Conservation (phyloP, 805 yeast species). For the Nakazawaea ishiwadae region DNA sequence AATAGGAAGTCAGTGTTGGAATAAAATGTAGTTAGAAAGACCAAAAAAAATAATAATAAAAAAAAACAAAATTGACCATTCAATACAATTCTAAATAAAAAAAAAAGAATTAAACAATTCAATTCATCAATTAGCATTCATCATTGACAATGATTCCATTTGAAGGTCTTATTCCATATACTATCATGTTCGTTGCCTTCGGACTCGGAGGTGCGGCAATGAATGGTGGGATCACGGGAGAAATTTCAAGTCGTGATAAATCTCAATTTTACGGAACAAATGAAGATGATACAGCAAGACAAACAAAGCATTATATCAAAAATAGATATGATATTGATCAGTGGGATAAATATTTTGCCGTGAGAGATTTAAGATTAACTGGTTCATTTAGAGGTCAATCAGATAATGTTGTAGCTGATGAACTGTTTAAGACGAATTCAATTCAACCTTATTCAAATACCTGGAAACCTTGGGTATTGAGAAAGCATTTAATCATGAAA, state of each 20-base stretch:
- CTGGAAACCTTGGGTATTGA: slow-evolving; percentile 31
- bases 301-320: slow-evolving; percentile 45
- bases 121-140: too few species aligned
- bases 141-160: slow-evolving; percentile 61
- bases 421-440: slow-evolving; percentile 69
- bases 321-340: slow-evolving; percentile 50
- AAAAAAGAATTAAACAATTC: background rate
- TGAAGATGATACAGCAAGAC: slow-evolving; percentile 35
- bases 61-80: too few species aligned
- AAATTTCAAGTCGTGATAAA: slow-evolving; percentile 15
- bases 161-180: slow-evolving; percentile 63
- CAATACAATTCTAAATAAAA: too few species aligned
- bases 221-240: slow-evolving; percentile 26
- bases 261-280: slow-evolving; percentile 27
- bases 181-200: slow-evolving; percentile 47
- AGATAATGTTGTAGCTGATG: slow-evolving; percentile 67
- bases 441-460: slow-evolving; percentile 29
- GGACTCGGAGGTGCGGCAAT: slow-evolving; percentile 51
- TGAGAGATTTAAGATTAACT: slow-evolving; percentile 73
- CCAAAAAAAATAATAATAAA: too few species aligned
- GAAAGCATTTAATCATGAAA: slow-evolving; percentile 35
- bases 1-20: too few species aligned
- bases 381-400: slow-evolving; percentile 69
- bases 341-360: slow-evolving; percentile 54
- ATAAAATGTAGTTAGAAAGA: too few species aligned